These are phyloP conservation scores for Oryza rufipogon DNA, from an alignment of 176 grass and related monocot genomes.

Conservation along the genomic window DNA sequence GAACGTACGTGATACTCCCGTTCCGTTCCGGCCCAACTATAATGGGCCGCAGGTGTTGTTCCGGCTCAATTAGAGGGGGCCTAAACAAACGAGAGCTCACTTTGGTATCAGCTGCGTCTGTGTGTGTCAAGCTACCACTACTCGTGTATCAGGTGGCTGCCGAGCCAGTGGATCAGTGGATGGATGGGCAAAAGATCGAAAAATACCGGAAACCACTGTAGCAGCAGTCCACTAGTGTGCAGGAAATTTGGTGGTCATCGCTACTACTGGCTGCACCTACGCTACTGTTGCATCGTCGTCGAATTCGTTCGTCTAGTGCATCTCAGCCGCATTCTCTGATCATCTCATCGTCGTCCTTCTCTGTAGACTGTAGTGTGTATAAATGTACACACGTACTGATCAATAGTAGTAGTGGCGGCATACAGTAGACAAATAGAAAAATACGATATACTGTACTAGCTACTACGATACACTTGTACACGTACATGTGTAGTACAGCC, in stretches of 20 bases:
- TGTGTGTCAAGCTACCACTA: not conserved
- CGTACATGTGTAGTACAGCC: not conserved
- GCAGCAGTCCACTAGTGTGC: not conserved
- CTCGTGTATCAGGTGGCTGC: not conserved
- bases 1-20: no score
- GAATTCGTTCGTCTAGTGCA: not conserved
- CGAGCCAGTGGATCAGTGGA: not conserved
- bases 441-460: not conserved
- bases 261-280: not conserved
- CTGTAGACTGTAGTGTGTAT: not conserved
- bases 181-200: not conserved
- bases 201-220: not conserved
- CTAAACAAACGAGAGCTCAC: no score
- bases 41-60: no score
- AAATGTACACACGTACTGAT: not conserved
- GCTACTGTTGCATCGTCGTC: not conserved
- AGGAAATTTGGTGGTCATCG: not conserved
- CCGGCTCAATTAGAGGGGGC: no score
- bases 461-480: not conserved
- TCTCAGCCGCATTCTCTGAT: not conserved
- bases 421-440: not conserved
- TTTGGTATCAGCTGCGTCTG: no score
- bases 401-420: not conserved
- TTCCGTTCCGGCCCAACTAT: no score
- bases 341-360: not conserved